phyloP scores from a whole-genome alignment of 768 basidiomycete species.

The Suillus cothurnatus region DNA sequence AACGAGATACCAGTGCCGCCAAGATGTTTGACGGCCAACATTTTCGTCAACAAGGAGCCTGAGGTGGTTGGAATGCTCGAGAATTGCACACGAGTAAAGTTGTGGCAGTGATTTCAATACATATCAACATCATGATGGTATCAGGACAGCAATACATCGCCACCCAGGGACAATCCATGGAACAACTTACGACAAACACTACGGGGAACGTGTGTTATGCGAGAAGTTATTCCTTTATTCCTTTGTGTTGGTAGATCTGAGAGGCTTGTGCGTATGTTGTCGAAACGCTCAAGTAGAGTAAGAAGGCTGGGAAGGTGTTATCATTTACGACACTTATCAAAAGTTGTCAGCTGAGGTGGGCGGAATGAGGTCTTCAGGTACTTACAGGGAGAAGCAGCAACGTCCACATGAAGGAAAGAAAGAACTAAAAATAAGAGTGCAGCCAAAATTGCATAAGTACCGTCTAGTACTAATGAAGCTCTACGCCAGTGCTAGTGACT shows the following conservation, averaged over 20 bases:
- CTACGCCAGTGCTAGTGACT: neutral
- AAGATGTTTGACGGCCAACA: neutral
- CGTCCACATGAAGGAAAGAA: neutral
- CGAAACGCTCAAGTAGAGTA: neutral
- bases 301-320: neutral
- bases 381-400: neutral
- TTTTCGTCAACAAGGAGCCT: neutral
- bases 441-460: neutral
- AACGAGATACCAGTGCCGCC: neutral
- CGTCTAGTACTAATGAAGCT: neutral
- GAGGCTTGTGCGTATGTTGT: neutral
- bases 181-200: neutral
- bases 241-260: no score
- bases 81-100: neutral
- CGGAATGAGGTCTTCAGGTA: neutral
- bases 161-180: neutral
- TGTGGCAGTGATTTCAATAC: no score
- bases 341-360: neutral
- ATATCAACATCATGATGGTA: conserved; percentile 1
- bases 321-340: neutral
- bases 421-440: neutral
- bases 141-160: conserved; percentile 1
- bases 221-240: neutral
- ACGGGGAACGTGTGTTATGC: neutral
- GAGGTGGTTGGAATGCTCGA: neutral